A percentile compares a stretch with the other conserved stretches of the same genome.
Conservation (phyloP, 2,329 filamentous ascomycete genomes). For the Pseudopyrenochaeta lycopersici region DNA sequence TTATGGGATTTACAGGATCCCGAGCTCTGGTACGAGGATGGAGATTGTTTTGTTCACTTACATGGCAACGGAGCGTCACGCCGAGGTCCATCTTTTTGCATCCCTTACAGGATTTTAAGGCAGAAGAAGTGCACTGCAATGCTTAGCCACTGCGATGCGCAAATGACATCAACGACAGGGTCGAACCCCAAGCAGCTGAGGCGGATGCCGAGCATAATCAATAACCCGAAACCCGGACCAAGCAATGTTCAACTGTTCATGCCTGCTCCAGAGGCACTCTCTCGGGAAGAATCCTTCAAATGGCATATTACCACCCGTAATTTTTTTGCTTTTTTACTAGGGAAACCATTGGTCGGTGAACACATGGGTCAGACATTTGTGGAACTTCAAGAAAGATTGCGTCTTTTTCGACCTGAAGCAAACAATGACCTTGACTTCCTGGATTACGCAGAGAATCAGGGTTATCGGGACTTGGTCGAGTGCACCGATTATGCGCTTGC, state of each 20-base stretch:
- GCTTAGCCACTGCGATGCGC: constrained; percentile 58
- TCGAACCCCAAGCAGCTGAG: constrained; percentile 13
- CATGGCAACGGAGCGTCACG: constrained; percentile 71
- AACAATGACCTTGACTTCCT: constrained; percentile 70
- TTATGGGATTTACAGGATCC: constrained; percentile 65
- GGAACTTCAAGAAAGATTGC: constrained; percentile 71
- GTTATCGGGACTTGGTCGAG: constrained; percentile 73
- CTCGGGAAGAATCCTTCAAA: constrained; percentile 64
- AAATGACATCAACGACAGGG: constrained; percentile 30
- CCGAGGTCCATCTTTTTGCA: constrained; percentile 72
- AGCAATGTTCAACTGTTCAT: constrained; percentile 70
- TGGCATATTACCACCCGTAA: constrained; percentile 78
- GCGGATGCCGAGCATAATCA: constrained; percentile 45
- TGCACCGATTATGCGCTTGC: constrained; percentile 75
- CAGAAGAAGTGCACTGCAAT: constrained; percentile 68
- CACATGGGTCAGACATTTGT: constrained; percentile 72
- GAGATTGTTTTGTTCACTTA: constrained; percentile 75
- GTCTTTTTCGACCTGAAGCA: constrained; percentile 64
- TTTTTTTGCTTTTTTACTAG: constrained; percentile 75
- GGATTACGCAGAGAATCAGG: constrained; percentile 72
- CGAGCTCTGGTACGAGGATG: constrained; percentile 73
- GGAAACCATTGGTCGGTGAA: constrained; percentile 72
- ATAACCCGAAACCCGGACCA: constrained; percentile 46
- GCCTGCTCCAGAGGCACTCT: constrained; percentile 66
- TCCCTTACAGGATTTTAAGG: constrained; percentile 68